Evolutionary conservation across 2,329 filamentous ascomycete species (phyloP).

Genomic region (Chaetomium globosum): DNA sequence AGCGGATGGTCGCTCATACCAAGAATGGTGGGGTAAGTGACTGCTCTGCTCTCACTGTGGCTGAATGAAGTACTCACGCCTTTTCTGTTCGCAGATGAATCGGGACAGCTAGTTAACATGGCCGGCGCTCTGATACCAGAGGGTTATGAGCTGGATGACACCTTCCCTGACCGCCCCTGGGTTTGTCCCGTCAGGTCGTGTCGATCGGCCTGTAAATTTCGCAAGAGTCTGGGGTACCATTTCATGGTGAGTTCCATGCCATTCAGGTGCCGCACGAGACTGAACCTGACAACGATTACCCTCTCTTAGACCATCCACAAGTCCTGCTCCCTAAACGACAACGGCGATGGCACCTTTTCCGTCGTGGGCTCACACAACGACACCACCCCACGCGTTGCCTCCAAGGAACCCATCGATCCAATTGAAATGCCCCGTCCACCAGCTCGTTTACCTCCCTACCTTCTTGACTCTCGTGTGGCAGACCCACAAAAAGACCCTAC

Average conservation of each 20-base stretch:
- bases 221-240: slow-evolving; percentile 20
- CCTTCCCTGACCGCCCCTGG: slow-evolving; percentile 14
- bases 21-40: slow-evolving; percentile 21
- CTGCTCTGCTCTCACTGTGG: not conserved
- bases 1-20: slow-evolving; percentile 20
- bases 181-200: slow-evolving; percentile 31
- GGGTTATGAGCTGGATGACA: slow-evolving; percentile 23
- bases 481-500: not conserved
- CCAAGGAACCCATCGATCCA: slow-evolving; percentile 21
- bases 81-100: slow-evolving; percentile 5
- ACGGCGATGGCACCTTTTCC: slow-evolving; percentile 34
- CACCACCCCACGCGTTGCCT: slow-evolving; percentile 20
- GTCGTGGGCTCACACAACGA: slow-evolving; percentile 18
- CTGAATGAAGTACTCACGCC: not conserved
- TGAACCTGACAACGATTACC: not conserved
- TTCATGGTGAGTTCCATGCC: slow-evolving; percentile 22
- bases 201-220: slow-evolving; percentile 19
- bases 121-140: slow-evolving; percentile 25
- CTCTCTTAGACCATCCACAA: slow-evolving; percentile 10
- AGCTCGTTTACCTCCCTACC: slow-evolving; percentile 2
- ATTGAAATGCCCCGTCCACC: slow-evolving; percentile 14
- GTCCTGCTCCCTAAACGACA: slow-evolving; percentile 27
- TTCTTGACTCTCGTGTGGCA: not conserved
- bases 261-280: not conserved
- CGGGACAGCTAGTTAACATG: slow-evolving; percentile 13